Conservation (phyloP, 192 early-diverging fungal genomes). For the Mortierella alpina region DNA sequence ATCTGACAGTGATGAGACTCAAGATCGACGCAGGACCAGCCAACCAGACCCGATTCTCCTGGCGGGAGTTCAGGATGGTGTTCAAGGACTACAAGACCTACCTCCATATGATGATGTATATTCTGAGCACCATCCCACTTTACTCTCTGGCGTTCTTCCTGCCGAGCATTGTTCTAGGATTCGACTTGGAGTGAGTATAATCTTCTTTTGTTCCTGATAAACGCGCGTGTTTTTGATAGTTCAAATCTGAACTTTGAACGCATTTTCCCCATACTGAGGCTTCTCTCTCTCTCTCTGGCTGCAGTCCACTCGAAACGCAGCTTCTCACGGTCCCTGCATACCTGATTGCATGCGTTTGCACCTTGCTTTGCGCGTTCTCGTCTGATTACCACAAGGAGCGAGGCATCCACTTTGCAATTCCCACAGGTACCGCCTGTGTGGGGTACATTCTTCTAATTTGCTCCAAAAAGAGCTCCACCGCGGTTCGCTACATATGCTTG, state of each 20-base stretch:
- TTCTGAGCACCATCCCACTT: slow-evolving; percentile 67
- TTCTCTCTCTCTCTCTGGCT: neutral
- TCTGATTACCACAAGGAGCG: slow-evolving; percentile 39
- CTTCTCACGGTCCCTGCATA: slow-evolving; percentile 59
- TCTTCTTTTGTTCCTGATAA: neutral
- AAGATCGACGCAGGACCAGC: slow-evolving; percentile 57
- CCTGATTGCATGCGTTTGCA: slow-evolving; percentile 43
- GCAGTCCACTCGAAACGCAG: slow-evolving; percentile 20
- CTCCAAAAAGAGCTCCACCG: slow-evolving; percentile 12
- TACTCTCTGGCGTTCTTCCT: slow-evolving; percentile 75
- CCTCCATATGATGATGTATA: slow-evolving; percentile 65
- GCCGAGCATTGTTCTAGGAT: slow-evolving; percentile 72
- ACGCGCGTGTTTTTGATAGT: neutral
- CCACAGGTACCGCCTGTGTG: slow-evolving; percentile 38
- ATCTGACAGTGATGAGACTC: slow-evolving; percentile 49
- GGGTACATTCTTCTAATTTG: slow-evolving; percentile 57
- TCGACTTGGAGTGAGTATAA: slow-evolving; percentile 61
- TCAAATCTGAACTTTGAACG: neutral
- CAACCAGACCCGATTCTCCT: slow-evolving; percentile 56
- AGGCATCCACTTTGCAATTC: slow-evolving; percentile 55
- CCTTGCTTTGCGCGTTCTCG: slow-evolving; percentile 16
- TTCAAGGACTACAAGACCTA: slow-evolving; percentile 63
- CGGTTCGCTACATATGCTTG: slow-evolving; percentile 43
- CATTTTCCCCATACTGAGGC: neutral
- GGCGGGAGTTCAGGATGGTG: slow-evolving; percentile 56